phyloP scores from a whole-genome alignment of 768 basidiomycete species.

The Vararia minispora region DNA sequence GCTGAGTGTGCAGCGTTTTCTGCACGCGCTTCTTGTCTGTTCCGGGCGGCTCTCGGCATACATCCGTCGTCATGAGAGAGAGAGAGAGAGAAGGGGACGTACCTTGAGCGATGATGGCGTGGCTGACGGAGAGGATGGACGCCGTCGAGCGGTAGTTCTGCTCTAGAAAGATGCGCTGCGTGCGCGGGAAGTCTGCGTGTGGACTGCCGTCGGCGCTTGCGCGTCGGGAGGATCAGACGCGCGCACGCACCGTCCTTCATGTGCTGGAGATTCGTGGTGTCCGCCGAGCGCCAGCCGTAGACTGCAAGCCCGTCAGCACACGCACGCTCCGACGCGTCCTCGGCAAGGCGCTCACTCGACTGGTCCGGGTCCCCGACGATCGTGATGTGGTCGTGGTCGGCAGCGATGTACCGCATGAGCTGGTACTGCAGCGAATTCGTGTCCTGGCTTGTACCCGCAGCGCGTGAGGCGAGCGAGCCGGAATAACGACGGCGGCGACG shows the following conservation, averaged over 20 bases:
- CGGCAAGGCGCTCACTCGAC: constrained; percentile 39
- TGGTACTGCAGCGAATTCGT: constrained; percentile 77
- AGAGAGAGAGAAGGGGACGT: constrained; percentile 3
- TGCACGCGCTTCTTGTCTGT: constrained; percentile 67
- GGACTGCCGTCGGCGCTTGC: not conserved
- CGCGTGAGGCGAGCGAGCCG: no score
- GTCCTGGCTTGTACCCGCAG: constrained; percentile 58
- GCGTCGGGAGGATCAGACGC: no score
- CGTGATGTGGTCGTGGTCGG: constrained; percentile 43
- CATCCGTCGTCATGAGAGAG: no score
- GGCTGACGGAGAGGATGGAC: constrained; percentile 57
- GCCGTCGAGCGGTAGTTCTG: constrained; percentile 82
- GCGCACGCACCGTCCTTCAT: constrained; percentile 50
- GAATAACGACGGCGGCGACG: not conserved
- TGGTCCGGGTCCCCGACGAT: constrained; percentile 91
- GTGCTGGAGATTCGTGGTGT: constrained; percentile 59
- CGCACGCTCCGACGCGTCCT: not conserved
- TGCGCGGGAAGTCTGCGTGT: constrained; percentile 50
- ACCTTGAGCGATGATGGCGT: constrained; percentile 82
- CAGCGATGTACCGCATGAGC: constrained; percentile 60
- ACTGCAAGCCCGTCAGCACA: constrained; percentile 27
- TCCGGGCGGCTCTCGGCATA: no score
- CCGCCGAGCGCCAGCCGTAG: constrained; percentile 82
- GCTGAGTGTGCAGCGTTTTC: constrained; percentile 62
- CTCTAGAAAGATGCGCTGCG: constrained; percentile 64